Evolutionary conservation across 176 grass and related monocot genomes (phyloP).

Genomic region (Alloteropsis semialata): DNA sequence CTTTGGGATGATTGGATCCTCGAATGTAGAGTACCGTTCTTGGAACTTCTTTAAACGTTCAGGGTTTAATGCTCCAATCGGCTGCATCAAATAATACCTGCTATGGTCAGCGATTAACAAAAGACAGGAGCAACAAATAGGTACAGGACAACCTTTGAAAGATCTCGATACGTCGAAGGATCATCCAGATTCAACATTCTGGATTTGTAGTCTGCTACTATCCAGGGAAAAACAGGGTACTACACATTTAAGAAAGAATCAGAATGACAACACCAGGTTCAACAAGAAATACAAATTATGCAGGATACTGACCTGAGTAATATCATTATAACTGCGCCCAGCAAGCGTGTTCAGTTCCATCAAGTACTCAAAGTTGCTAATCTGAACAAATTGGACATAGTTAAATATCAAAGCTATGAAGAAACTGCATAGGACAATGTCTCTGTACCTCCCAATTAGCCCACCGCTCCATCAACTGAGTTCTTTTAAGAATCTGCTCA

Average conservation of each 20-base stretch:
- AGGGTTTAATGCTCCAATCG: slow-evolving; percentile 84
- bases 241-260: slow-evolving; percentile 39
- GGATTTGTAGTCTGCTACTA: slow-evolving; percentile 85
- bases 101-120: slow-evolving; percentile 6
- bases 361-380: slow-evolving; percentile 99
- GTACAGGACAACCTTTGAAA: slow-evolving; percentile 58
- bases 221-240: slow-evolving; percentile 99
- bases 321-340: slow-evolving; percentile 99
- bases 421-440: slow-evolving; percentile 21
- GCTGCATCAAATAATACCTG: slow-evolving; percentile 65
- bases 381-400: slow-evolving; percentile 48
- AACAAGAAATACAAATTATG: background rate
- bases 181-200: slow-evolving; percentile 71
- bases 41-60: slow-evolving; percentile 93
- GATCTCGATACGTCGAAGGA: slow-evolving; percentile 82
- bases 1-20: slow-evolving; percentile 97
- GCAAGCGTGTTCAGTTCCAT: slow-evolving; percentile 97
- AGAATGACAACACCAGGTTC: slow-evolving; percentile 10
- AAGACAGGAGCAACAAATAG: slow-evolving; percentile 34
- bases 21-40: slow-evolving; percentile 93
- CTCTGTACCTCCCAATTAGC: slow-evolving; percentile 90
- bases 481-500: slow-evolving; percentile 98
- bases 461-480: slow-evolving; percentile 95
- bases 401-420: slow-evolving; percentile 33
- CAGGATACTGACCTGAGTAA: slow-evolving; percentile 62